A percentile compares a stretch with the other conserved stretches of the same genome.
phyloP scores from a whole-genome alignment of 768 basidiomycete species.

The Lactarius hatsudake region DNA sequence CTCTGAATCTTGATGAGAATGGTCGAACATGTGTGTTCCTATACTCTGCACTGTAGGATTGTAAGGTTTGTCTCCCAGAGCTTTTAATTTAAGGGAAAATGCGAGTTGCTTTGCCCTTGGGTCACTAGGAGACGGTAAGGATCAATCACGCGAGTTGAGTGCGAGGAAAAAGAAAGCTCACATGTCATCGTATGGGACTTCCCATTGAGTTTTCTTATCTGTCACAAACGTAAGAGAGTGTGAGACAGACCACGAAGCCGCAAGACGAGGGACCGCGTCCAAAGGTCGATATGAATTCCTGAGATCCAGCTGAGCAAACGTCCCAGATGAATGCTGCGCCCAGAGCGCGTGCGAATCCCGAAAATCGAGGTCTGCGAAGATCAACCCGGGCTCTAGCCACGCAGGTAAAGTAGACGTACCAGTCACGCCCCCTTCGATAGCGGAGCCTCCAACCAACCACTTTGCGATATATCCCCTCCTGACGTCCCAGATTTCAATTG shows the following conservation, averaged over 20 bases:
- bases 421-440: constrained; percentile 68
- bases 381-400: background rate
- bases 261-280: constrained; percentile 61
- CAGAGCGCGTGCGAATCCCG: constrained; percentile 69
- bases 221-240: constrained; percentile 67
- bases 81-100: constrained; percentile 43
- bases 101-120: constrained; percentile 32
- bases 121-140: constrained; percentile 36
- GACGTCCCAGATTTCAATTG: constrained; percentile 86
- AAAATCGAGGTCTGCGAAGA: constrained; percentile 58
- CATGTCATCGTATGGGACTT: constrained; percentile 81
- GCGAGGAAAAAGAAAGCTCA: constrained; percentile 7
- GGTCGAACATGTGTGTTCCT: constrained; percentile 47
- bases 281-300: constrained; percentile 61
- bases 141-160: no score
- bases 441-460: constrained; percentile 67
- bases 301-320: constrained; percentile 77
- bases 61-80: constrained; percentile 55
- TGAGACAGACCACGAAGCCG: constrained; percentile 62
- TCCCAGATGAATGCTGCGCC: constrained; percentile 70
- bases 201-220: constrained; percentile 51
- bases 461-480: constrained; percentile 78
- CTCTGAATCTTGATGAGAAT: constrained; percentile 42
- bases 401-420: constrained; percentile 43
- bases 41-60: constrained; percentile 54